phyloP scores from a whole-genome alignment of 257 asterid species.

The Solanum gracilifrons region DNA sequence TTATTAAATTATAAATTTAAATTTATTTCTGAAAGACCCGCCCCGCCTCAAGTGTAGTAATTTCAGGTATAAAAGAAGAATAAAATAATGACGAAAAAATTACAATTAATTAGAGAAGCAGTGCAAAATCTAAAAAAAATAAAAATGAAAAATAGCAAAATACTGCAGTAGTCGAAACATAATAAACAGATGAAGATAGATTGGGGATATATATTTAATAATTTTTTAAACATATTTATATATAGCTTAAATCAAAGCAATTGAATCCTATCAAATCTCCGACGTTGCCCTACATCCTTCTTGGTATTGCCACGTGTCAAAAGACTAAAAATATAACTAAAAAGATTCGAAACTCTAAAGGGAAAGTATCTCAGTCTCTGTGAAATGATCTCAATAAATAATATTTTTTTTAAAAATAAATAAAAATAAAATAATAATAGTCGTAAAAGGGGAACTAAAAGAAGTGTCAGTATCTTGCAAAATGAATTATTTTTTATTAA shows the following conservation, averaged over 20 bases:
- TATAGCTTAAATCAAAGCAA: neutral
- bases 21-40: neutral
- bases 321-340: neutral
- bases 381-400: neutral
- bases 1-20: neutral
- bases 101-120: neutral
- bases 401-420: neutral
- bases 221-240: neutral
- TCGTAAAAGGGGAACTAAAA: neutral
- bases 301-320: neutral
- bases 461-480: constrained; percentile 1
- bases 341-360: neutral
- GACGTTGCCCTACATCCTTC: neutral
- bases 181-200: neutral
- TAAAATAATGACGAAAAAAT: neutral
- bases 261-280: rapidly evolving
- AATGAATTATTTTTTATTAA: neutral
- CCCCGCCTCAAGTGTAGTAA: neutral
- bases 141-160: too few species aligned
- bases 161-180: too few species aligned
- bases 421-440: neutral
- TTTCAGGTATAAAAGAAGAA: too few species aligned
- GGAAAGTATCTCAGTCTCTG: neutral
- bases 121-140: too few species aligned
- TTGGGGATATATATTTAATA: neutral